Evolutionary conservation across 176 grass and related monocot species (phyloP).

Genomic region (Zoysia pacifica): DNA sequence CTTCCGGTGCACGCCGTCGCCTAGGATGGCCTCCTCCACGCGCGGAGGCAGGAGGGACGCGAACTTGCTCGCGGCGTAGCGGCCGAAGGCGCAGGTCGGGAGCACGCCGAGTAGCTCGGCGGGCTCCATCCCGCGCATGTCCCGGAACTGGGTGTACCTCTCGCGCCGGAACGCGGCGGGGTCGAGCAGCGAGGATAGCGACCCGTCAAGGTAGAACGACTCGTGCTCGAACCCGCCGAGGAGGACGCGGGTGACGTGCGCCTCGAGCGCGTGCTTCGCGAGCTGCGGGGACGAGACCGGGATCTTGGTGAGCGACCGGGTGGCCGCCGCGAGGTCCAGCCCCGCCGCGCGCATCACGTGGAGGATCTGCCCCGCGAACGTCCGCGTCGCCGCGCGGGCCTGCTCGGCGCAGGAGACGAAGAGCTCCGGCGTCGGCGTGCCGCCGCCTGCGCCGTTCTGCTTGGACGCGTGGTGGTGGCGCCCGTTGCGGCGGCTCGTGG

Average conservation of each 20-base stretch:
- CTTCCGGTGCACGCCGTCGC: conserved; percentile 58
- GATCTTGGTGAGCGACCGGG: conserved; percentile 61
- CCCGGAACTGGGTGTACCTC: conserved; percentile 72
- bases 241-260: conserved; percentile 64
- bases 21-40: conserved; percentile 73
- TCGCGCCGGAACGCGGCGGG: conserved; percentile 75
- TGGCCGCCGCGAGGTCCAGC: conserved; percentile 62
- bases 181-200: conserved; percentile 85
- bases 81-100: conserved; percentile 81
- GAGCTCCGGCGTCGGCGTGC: conserved; percentile 60
- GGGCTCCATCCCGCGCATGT: conserved; percentile 98
- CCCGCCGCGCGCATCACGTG: conserved; percentile 61
- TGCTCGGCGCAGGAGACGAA: conserved; percentile 68
- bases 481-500: conserved; percentile 35
- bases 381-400: conserved; percentile 64
- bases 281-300: conserved; percentile 43
- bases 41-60: conserved; percentile 45
- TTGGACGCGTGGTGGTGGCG: conserved; percentile 41
- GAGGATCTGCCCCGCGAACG: conserved; percentile 71
- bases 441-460: conserved; percentile 20
- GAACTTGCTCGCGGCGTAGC: conserved; percentile 75
- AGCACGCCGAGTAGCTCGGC: conserved; percentile 83
- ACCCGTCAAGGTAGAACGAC: conserved; percentile 96
- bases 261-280: conserved; percentile 83
- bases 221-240: conserved; percentile 95